Evolutionary conservation across 306 rosid genomes (phyloP).

Genomic region (Prunus salicina): DNA sequence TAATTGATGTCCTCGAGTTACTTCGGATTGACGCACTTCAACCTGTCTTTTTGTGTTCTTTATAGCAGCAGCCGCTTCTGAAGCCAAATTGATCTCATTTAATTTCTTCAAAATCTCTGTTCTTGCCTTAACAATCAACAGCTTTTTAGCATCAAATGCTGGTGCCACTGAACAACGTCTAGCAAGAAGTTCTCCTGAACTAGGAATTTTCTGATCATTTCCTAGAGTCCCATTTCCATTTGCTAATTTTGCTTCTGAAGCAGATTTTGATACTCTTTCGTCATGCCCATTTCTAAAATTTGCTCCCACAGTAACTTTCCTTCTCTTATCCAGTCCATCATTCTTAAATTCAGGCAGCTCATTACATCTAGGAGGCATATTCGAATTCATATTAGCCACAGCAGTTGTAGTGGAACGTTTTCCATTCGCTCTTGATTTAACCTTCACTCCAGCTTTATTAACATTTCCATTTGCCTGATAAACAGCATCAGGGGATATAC

Average conservation of each 20-base stretch:
- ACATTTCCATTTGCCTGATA: slow-evolving; percentile 57
- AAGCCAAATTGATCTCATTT: slow-evolving; percentile 65
- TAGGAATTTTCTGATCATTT: slow-evolving; percentile 41
- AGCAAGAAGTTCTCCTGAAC: slow-evolving; percentile 45
- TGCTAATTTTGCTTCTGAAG: slow-evolving; percentile 49
- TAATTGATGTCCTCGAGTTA: slow-evolving; percentile 36
- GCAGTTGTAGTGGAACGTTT: slow-evolving; percentile 41
- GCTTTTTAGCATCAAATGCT: slow-evolving; percentile 70
- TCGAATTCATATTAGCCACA: slow-evolving; percentile 44
- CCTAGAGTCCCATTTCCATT: slow-evolving; percentile 58
- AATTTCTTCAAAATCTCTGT: slow-evolving; percentile 69
- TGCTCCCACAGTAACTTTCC: slow-evolving; percentile 55
- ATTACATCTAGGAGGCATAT: slow-evolving; percentile 30
- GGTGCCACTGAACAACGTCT: slow-evolving; percentile 68
- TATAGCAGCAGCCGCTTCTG: slow-evolving; percentile 36
- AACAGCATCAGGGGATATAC: slow-evolving; percentile 43
- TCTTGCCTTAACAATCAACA: slow-evolving; percentile 86
- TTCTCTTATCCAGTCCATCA: slow-evolving; percentile 58
- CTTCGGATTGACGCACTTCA: slow-evolving; percentile 41
- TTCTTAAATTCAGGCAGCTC: slow-evolving; percentile 47
- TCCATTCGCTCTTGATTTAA: slow-evolving; percentile 54
- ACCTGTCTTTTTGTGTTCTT: slow-evolving; percentile 39
- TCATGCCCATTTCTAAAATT: slow-evolving; percentile 49
- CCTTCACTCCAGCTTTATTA: slow-evolving; percentile 58
- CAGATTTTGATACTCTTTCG: slow-evolving; percentile 47